phyloP scores from a whole-genome alignment of 1,284 basidiomycete species.

The Golubevia pallescens region DNA sequence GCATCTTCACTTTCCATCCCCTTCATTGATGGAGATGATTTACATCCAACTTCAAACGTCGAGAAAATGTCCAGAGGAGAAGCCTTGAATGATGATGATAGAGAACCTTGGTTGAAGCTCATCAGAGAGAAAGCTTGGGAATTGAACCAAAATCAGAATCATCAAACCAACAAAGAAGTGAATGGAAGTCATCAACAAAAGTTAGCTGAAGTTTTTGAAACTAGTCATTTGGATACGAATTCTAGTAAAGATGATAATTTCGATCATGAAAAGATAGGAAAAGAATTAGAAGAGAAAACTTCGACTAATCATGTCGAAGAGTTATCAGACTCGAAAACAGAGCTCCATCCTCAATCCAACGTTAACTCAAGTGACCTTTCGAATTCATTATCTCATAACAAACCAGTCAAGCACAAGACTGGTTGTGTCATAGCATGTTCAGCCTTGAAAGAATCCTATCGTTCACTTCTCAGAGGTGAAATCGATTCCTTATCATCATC shows the following conservation, averaged over 20 bases:
- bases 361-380: background rate
- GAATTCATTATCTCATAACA: too few relatives aligned
- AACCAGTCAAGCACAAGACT: background rate
- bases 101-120: slow-evolving; percentile 40
- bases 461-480: slow-evolving; percentile 30
- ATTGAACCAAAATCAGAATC: slow-evolving; percentile 6
- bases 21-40: slow-evolving; percentile 87
- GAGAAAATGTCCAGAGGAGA: slow-evolving; percentile 83
- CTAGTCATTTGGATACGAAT: too few relatives aligned
- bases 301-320: too few relatives aligned
- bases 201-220: too few relatives aligned
- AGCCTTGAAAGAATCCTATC: slow-evolving; percentile 42
- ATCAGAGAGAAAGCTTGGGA: slow-evolving; percentile 34
- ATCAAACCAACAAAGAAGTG: background rate
- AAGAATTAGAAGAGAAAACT: background rate
- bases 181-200: too few relatives aligned
- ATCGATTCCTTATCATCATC: background rate
- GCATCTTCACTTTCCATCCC: slow-evolving; percentile 72
- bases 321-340: too few relatives aligned
- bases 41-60: slow-evolving; percentile 82
- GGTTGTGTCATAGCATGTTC: slow-evolving; percentile 46
- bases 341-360: too few relatives aligned
- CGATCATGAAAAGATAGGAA: background rate
- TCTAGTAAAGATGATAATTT: too few relatives aligned
- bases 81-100: slow-evolving; percentile 75